Evolutionary conservation across 2,329 filamentous ascomycete species (phyloP), one percentile per base, ranked within the genome.

Genomic region (Colletotrichum abscissum): DNA sequence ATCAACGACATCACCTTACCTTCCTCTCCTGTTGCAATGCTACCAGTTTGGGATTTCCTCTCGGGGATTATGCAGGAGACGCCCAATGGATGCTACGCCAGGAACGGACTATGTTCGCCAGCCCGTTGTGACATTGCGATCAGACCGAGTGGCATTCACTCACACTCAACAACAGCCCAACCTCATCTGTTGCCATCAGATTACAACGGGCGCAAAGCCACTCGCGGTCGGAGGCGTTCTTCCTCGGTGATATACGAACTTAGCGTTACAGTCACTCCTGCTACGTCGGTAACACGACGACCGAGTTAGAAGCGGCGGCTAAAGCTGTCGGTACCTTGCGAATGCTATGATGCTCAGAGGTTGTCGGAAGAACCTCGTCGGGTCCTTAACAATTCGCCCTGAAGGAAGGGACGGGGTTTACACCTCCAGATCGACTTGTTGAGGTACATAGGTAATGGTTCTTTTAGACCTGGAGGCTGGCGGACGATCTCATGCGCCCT

Each of bases 61-160:
- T 52, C 55, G 59, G 71, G 42, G 26, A 57, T 52, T 57, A 56
- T 65, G 33, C 26, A 55, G 71, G 42, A 57, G 22, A 42, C 28
- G 33, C 42, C 54, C 28, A 38, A 28, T 54, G 42, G 49, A 58
- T 66, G 22, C 38, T n/a, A 38, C 65, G 38, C 38, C 16, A 49
- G n/a, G 54, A 63, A 63, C 49, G 24, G 64, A 72, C 57, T 69
- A 14, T 42, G 58, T 63, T 72, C 65, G 35, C 38, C 46, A 38
- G 22, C 46, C 46, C 54, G 14, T n/a, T 49, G n/a, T 67, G 33
- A 67, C 56, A 24, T 28, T 38, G 67, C 67, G 60, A 62, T 57
- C 55, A 72, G 49, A 63, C 49, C 42, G 6, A 19, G 58, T 33
- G 52, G 14, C 58, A 63, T 26, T 52, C n/a, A 19, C 28, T 19